Evolutionary conservation across 192 early-diverging fungal species (phyloP).

Genomic region (Coemansia sp.): DNA sequence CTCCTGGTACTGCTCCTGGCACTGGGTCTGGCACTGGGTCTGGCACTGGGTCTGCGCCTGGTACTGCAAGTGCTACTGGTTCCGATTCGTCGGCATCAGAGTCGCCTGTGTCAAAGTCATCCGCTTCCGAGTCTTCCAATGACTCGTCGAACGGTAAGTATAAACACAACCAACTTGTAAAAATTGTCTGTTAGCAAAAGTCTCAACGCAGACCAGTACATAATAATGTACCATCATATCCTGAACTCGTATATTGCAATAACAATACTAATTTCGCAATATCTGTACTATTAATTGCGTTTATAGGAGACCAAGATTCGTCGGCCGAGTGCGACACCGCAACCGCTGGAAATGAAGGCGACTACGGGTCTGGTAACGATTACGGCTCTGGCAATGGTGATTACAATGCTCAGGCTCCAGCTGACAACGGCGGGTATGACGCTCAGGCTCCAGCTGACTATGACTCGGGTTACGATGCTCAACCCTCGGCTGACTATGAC

Average conservation of each 20-base stretch:
- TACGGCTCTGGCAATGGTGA: constrained; percentile 6
- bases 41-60: constrained; percentile 4
- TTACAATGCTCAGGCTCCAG: constrained; percentile 8
- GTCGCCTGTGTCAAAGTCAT: constrained; percentile 9
- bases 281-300: background rate
- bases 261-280: too few relatives aligned
- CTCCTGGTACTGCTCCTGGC: too few relatives aligned
- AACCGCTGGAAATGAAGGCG: background rate
- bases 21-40: too few relatives aligned
- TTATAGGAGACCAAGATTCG: background rate
- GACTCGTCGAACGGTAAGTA: background rate
- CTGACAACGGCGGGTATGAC: constrained; percentile 7
- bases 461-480: constrained; percentile 5
- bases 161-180: too few relatives aligned
- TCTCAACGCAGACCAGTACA: too few relatives aligned
- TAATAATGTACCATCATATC: too few relatives aligned
- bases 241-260: too few relatives aligned
- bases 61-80: background rate
- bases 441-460: background rate
- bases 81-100: background rate
- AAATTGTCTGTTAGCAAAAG: too few relatives aligned
- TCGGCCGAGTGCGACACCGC: constrained; percentile 2
- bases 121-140: background rate
- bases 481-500: background rate
- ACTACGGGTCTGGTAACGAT: background rate